phyloP scores from a whole-genome alignment of 208 protist genomes.

The Dictyostelium gargantuum region DNA sequence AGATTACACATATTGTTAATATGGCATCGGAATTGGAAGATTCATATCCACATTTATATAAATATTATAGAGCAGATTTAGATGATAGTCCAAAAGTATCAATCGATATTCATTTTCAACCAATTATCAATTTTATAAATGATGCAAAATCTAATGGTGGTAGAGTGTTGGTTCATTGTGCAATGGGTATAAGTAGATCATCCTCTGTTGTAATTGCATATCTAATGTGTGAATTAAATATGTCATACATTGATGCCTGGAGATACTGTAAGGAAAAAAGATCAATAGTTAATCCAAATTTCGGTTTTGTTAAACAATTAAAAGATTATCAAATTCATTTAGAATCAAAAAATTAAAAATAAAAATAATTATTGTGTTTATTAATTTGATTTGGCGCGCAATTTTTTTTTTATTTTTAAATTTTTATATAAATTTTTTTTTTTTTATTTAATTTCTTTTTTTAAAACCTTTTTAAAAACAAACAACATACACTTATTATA shows the following conservation, averaged over 20 bases:
- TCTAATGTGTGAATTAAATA: conserved; percentile 53
- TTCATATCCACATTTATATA: conserved; percentile 8
- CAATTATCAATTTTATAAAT: conserved; percentile 25
- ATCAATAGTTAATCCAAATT: conserved; percentile 19
- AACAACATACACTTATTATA: not conserved
- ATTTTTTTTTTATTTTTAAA: not conserved
- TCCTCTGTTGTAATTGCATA: conserved; percentile 74
- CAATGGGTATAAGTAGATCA: conserved; percentile 66
- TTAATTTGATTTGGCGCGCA: no score
- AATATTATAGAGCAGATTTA: conserved; percentile 57
- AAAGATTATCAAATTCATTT: conserved; percentile 1
- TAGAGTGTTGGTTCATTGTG: conserved; percentile 75
- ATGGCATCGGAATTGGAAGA: conserved; percentile 55
- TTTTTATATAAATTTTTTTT: not conserved
- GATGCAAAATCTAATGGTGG: not conserved
- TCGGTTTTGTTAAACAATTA: conserved; percentile 14
- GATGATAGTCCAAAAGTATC: conserved; percentile 35
- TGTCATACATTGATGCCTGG: not conserved
- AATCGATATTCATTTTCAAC: conserved; percentile 35
- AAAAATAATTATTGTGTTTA: no score
- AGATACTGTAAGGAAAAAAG: not conserved
- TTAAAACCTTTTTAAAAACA: not conserved
- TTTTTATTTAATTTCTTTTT: not conserved
- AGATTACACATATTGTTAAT: conserved; percentile 66
- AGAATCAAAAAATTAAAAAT: no score